Base-by-base conservation (phyloP, 2,329 filamentous ascomycete genomes). In the Rutstroemia sp. region DNA sequence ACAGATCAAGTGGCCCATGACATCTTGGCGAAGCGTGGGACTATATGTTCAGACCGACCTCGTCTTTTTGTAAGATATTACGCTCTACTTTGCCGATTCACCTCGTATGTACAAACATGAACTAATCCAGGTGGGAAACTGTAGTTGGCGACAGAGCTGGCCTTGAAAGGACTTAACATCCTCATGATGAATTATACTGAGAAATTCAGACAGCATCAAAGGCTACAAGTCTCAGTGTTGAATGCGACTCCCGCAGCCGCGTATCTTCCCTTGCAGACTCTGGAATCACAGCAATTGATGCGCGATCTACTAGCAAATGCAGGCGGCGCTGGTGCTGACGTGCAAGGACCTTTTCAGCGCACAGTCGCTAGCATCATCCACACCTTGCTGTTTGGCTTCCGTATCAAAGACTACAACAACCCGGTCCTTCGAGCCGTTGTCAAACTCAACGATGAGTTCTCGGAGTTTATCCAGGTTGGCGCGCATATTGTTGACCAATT, bases 261-360 rank as follows among this genome's bases (percentile, higher is more conserved):
- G 19, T 49, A 49, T 38, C n/a, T 38, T 1, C 47, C 47, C 47
- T 38, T 49, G 30, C 47, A 49, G 17, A 38, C 47, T 17, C 10
- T 49, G 47, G 47, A 49, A 16, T 49, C 47, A 21, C 30, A 49
- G 30, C 47, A 49, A 49, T 49, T 49, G 47, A 49, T 49, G 47
- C 17, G 38, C n/a, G 47, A 49, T 25, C 30, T 49, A 37, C n/a
- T 49, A 19, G 30, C 23, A 21, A 49, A 17, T 34, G 27, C 47
- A 17, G 47, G 30, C 27, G 27, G 47, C 17, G 17, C 16, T 49
- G n/a, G 27, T 49, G 27, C 17, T 38, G 47, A 49, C 16, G 47
- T 49, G 10, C 47, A 37, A 14, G 30, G 47, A 4, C 47, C 30
- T 38, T 49, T 49, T 21, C 30, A 49, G 27, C 47, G 47, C 47